Percentiles rank a stretch among this genome's conserved stretches.
Evolutionary conservation across 306 rosid genomes (phyloP).

Genomic region (Hippophae tibetana): DNA sequence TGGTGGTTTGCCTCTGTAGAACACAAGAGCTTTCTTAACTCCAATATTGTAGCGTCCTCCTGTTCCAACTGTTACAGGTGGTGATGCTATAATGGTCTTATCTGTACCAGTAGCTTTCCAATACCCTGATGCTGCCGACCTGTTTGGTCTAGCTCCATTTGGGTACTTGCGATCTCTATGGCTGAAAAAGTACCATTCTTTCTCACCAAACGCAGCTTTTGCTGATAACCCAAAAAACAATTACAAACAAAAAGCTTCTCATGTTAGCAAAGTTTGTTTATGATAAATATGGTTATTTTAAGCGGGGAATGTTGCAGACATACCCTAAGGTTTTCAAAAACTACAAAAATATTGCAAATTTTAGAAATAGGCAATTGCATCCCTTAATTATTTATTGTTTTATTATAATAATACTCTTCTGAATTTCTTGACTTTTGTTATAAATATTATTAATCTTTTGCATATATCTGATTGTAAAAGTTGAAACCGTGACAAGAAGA

Average conservation of each 20-base stretch:
- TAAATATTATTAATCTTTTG: no score
- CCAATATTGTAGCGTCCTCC: constrained; percentile 32
- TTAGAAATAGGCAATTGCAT: no score
- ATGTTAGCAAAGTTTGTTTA: neutral
- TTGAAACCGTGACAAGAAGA: no score
- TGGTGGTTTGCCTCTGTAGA: constrained; percentile 54
- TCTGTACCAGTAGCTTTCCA: constrained; percentile 67
- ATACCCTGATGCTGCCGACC: constrained; percentile 65
- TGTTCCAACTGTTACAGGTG: constrained; percentile 4
- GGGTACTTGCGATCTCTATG: constrained; percentile 53
- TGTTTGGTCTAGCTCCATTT: constrained; percentile 59
- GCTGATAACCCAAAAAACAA: constrained; percentile 20
- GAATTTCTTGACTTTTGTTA: no score
- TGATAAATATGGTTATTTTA: neutral
- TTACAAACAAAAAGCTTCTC: neutral
- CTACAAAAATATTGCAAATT: no score
- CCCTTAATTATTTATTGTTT: no score
- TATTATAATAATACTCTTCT: no score
- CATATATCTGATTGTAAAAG: no score
- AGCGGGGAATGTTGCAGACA: constrained; percentile 17
- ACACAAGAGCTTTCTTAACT: constrained; percentile 53
- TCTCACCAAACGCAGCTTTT: constrained; percentile 52
- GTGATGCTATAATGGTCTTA: constrained; percentile 25
- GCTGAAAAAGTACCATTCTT: constrained; percentile 71
- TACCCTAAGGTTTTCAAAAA: no score